These are phyloP conservation scores for Sclerospora graminicola DNA, from an alignment of 352 stramenopile species.

Conservation along the genomic window DNA sequence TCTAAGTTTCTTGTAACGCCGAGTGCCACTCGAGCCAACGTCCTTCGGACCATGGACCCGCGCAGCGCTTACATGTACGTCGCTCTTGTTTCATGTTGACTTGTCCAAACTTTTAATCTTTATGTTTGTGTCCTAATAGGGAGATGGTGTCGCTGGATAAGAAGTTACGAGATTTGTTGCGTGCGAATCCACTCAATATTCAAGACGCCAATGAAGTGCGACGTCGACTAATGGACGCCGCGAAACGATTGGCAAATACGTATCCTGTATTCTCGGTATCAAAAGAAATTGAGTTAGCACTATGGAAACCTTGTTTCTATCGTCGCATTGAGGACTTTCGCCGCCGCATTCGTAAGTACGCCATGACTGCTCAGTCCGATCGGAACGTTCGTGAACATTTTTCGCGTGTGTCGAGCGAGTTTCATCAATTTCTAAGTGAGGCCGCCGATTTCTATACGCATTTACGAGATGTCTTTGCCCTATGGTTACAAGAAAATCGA, in stretches of 20 bases:
- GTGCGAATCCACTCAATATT: slow-evolving; percentile 47
- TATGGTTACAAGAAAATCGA: slow-evolving; percentile 19
- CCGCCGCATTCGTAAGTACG: slow-evolving; percentile 79
- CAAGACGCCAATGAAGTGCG: slow-evolving; percentile 53
- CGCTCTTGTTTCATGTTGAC: not conserved
- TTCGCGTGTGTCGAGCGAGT: slow-evolving; percentile 55
- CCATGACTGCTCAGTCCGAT: slow-evolving; percentile 50
- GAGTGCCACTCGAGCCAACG: not conserved
- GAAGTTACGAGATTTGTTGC: slow-evolving; percentile 61
- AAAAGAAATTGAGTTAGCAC: slow-evolving; percentile 68
- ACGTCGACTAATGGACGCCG: slow-evolving; percentile 41
- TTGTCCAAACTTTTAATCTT: not conserved
- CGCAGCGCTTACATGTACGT: slow-evolving; percentile 22
- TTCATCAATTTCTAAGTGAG: slow-evolving; percentile 57
- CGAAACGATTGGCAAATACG: slow-evolving; percentile 28
- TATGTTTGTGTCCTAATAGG: slow-evolving; percentile 10
- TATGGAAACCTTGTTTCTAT: slow-evolving; percentile 90
- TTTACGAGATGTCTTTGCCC: slow-evolving; percentile 35
- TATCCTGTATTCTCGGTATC: slow-evolving; percentile 42
- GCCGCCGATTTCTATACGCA: slow-evolving; percentile 69
- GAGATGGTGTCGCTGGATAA: slow-evolving; percentile 66
- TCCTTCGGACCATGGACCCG: slow-evolving; percentile 16
- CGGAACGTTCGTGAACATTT: slow-evolving; percentile 71
- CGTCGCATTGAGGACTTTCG: slow-evolving; percentile 87
- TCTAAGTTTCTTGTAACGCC: not conserved